Conservation (phyloP, 164 flowering plant species). For the Tetrastigma voinierianum region DNA sequence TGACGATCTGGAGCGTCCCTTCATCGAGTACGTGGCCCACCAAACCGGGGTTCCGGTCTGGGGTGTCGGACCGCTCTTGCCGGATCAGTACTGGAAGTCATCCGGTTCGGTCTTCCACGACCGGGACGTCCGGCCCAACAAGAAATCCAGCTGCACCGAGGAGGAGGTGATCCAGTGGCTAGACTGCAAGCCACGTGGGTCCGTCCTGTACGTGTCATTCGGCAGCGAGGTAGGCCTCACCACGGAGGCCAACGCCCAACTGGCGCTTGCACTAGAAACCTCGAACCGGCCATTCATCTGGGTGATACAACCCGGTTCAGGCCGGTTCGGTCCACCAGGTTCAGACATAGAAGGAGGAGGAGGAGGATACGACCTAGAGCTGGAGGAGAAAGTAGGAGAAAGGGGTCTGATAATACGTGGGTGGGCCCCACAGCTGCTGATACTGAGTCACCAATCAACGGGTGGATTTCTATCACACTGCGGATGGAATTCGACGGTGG, state of each 20-base stretch:
- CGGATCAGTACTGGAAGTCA: constrained; percentile 51
- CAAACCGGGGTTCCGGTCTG: constrained; percentile 43
- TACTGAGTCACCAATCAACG: constrained; percentile 63
- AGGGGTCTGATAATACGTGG: constrained; percentile 51
- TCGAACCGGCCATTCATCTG: constrained; percentile 39
- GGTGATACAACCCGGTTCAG: constrained; percentile 34
- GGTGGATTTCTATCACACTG: constrained; percentile 64
- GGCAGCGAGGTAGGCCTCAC: constrained; percentile 43
- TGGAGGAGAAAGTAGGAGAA: constrained; percentile 22
- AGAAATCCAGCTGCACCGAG: constrained; percentile 26
- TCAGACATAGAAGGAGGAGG: too few relatives aligned
- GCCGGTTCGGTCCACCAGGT: constrained; percentile 8
- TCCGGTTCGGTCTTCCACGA: constrained; percentile 21
- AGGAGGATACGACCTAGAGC: constrained; percentile 23
- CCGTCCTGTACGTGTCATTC: constrained; percentile 40
- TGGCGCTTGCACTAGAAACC: constrained; percentile 30
- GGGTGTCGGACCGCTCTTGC: constrained; percentile 69
- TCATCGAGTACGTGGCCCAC: constrained; percentile 38
- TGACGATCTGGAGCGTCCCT: constrained; percentile 52
- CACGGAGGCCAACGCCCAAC: constrained; percentile 24
- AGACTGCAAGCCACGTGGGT: constrained; percentile 27
- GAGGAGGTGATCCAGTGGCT: constrained; percentile 42
- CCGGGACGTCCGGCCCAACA: constrained; percentile 9
- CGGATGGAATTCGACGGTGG: constrained; percentile 73
- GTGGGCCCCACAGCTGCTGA: constrained; percentile 77